These are phyloP conservation scores for Poronia punctata DNA, from an alignment of 495 filamentous ascomycete genomes.

Conservation along the genomic window DNA sequence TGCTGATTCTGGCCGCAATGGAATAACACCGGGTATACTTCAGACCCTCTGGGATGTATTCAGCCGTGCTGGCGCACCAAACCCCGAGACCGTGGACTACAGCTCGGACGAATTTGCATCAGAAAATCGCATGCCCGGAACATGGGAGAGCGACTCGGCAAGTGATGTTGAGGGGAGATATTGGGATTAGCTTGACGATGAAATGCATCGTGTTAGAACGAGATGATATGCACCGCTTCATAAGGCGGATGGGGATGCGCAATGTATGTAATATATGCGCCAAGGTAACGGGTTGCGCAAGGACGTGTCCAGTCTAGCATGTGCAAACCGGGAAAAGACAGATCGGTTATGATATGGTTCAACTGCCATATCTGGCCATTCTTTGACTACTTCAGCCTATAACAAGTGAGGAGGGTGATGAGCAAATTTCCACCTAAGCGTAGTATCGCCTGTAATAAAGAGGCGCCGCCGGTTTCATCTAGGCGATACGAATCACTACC, in stretches of 20 bases:
- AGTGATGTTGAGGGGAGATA: background rate
- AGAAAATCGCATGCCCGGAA: conserved; percentile 9
- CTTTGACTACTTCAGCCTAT: conserved; percentile 7
- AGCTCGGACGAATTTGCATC: background rate
- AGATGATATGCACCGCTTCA: too few species aligned
- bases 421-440: conserved; percentile 15
- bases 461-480: conserved; percentile 19
- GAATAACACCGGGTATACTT: too few species aligned
- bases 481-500: conserved; percentile 10
- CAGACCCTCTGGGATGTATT: too few species aligned
- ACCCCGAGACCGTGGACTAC: too few species aligned
- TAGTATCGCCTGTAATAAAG: background rate
- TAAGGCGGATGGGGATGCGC: too few species aligned
- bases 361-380: conserved; percentile 4
- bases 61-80: too few species aligned
- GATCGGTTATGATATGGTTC: background rate
- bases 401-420: conserved; percentile 3
- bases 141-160: conserved; percentile 9
- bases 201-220: too few species aligned
- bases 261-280: too few species aligned
- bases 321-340: background rate
- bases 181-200: conserved; percentile 10
- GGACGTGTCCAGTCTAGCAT: background rate
- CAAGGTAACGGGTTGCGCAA: background rate
- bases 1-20: too few species aligned